Conservation (phyloP, 1,284 basidiomycete genomes). For the Microbotryum intermedium region DNA sequence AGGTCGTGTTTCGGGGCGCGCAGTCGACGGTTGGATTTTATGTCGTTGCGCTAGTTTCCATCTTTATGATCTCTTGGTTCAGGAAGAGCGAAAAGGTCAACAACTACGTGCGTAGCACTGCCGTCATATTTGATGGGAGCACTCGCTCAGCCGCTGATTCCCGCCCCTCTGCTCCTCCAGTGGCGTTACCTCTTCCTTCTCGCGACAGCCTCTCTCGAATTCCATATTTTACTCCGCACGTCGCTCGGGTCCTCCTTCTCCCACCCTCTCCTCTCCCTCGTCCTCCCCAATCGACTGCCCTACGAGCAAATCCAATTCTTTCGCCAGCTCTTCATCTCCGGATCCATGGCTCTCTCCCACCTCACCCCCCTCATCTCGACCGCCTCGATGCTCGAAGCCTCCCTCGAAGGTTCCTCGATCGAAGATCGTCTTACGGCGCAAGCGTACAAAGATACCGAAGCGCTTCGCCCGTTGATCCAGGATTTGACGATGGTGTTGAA, state of each 20-base stretch:
- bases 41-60: constrained; percentile 14
- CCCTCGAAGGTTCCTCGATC: no score
- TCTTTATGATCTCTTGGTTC: constrained; percentile 23
- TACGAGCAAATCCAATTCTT: constrained; percentile 65
- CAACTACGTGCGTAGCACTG: constrained; percentile 16
- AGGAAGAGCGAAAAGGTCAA: constrained; percentile 30
- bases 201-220: constrained; percentile 14
- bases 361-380: constrained; percentile 58
- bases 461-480: no score
- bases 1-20: constrained; percentile 25
- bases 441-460: no score
- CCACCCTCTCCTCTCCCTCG: constrained; percentile 19
- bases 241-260: constrained; percentile 18
- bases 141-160: no score
- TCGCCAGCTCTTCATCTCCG: constrained; percentile 64
- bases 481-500: no score
- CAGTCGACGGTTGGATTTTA: constrained; percentile 19
- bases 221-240: constrained; percentile 14
- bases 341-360: constrained; percentile 59
- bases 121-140: no score
- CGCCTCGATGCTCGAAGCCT: neutral
- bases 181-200: constrained; percentile 54
- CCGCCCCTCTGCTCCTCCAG: no score
- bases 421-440: no score
- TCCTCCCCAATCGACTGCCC: constrained; percentile 20